Percentiles rank a stretch among this genome's conserved stretches.
These are phyloP conservation scores for Castanea sativa DNA, from an alignment of 306 rosid species.

Conservation along the genomic window DNA sequence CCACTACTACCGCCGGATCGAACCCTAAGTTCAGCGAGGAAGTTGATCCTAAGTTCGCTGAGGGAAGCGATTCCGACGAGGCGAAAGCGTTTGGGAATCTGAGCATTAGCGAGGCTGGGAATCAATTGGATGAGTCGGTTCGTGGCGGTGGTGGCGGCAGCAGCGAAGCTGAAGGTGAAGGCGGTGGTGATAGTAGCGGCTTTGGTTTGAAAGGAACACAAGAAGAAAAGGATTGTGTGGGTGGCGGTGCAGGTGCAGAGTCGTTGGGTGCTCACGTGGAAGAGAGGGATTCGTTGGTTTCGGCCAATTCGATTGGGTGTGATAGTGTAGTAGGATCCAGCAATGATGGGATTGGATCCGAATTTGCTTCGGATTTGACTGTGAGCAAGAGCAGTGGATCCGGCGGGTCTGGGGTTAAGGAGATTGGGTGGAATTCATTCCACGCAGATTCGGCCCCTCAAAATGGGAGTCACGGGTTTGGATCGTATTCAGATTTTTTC, in stretches of 20 bases:
- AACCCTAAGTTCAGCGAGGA: conserved; percentile 11
- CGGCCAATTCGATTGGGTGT: conserved; percentile 32
- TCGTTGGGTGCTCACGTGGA: conserved; percentile 23
- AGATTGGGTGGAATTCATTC: conserved; percentile 80
- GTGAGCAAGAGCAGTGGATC: conserved; percentile 29
- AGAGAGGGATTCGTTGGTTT: conserved; percentile 23
- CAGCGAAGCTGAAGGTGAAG: not conserved
- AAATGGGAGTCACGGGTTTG: conserved; percentile 49
- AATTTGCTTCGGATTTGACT: conserved; percentile 9
- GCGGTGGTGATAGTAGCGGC: conserved; percentile 13
- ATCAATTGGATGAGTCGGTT: conserved; percentile 35
- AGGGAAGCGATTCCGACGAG: conserved; percentile 58
- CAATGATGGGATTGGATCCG: conserved; percentile 32
- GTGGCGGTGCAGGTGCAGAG: conserved; percentile 23
- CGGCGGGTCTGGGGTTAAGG: conserved; percentile 49
- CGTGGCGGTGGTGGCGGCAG: conserved; percentile 8
- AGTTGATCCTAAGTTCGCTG: conserved; percentile 9
- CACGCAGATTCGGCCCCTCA: conserved; percentile 43
- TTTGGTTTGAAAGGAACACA: conserved; percentile 1
- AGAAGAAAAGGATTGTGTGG: conserved; percentile 18
- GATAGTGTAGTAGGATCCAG: conserved; percentile 21
- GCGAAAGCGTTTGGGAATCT: conserved; percentile 56
- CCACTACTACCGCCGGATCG: conserved; percentile 10
- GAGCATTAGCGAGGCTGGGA: conserved; percentile 38
- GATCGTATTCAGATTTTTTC: conserved; percentile 77